Conservation (phyloP, 2,329 filamentous ascomycete species). For the Talaromyces sp. region DNA sequence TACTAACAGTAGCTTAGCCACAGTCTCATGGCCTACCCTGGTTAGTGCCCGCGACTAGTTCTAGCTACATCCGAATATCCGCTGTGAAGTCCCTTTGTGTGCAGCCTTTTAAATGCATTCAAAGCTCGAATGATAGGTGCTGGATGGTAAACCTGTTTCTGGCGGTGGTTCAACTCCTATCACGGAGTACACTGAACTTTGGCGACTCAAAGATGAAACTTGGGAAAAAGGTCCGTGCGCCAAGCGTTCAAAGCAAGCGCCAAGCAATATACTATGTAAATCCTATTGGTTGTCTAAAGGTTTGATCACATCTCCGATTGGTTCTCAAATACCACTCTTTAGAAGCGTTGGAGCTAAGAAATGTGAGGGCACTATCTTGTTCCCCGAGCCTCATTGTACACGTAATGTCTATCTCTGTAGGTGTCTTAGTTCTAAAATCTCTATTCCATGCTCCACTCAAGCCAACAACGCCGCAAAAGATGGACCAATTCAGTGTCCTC, state of each 20-base stretch:
- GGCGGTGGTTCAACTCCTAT: background rate
- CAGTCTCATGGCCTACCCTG: background rate
- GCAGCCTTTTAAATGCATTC: background rate
- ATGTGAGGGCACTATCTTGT: background rate
- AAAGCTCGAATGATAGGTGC: background rate
- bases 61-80: background rate
- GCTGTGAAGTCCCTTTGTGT: background rate
- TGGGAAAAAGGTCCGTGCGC: no score
- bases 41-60: background rate
- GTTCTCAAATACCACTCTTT: background rate
- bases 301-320: background rate
- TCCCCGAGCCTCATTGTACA: background rate
- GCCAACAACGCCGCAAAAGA: background rate
- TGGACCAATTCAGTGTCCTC: background rate
- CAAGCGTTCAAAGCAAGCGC: background rate
- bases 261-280: background rate
- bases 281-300: background rate
- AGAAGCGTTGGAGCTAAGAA: background rate
- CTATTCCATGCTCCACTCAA: background rate
- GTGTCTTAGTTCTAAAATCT: background rate
- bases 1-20: background rate
- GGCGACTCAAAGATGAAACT: background rate
- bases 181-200: background rate
- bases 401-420: background rate
- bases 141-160: background rate